Conservation (phyloP, 257 asterid species). For the Verbena officinalis region DNA sequence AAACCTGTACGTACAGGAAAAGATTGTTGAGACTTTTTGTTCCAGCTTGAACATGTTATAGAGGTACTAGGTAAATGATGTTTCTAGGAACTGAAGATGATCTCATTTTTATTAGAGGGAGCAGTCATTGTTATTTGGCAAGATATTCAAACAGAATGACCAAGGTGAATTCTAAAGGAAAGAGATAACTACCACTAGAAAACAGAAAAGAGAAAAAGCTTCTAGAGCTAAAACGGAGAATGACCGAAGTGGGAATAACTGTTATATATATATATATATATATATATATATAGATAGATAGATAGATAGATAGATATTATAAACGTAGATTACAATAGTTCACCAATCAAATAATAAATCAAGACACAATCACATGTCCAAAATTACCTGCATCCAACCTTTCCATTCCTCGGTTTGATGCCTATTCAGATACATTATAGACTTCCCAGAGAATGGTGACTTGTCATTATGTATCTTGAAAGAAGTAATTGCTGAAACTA, state of each 20-base stretch:
- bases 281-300: no score
- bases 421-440: constrained; percentile 85
- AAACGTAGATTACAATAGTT: constrained; percentile 1
- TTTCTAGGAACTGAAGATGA: not conserved
- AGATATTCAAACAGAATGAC: not conserved
- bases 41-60: not conserved
- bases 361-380: constrained; percentile 10
- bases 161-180: not conserved
- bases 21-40: constrained; percentile 30
- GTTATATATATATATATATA: not conserved
- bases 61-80: not conserved
- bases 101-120: not conserved
- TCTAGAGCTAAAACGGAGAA: not conserved
- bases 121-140: constrained; percentile 13
- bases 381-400: constrained; percentile 95
- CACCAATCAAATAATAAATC: constrained; percentile 12
- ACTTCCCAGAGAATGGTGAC: constrained; percentile 77
- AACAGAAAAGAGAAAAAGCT: not conserved
- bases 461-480: constrained; percentile 87
- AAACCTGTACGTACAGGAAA: constrained; percentile 54
- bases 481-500: constrained; percentile 79
- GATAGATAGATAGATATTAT: no score
- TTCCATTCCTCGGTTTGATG: constrained; percentile 99
- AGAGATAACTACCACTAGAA: not conserved
- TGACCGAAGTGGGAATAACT: not conserved